Conservation (phyloP, 2,329 filamentous ascomycete genomes). For the Pseudogymnoascus sp. region DNA sequence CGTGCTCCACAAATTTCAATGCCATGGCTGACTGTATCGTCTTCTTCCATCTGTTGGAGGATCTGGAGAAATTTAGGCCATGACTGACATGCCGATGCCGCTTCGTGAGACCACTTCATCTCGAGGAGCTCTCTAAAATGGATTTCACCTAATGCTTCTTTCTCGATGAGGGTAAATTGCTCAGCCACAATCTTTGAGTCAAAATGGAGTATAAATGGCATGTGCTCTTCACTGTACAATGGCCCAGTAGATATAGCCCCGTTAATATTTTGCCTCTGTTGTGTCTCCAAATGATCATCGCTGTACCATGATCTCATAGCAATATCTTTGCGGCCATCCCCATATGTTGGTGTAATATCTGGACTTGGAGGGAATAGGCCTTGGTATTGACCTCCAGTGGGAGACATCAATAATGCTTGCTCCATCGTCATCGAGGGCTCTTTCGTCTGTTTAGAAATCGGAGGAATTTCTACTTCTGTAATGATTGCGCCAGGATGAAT, state of each 20-base stretch:
- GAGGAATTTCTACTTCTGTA: constrained; percentile 25
- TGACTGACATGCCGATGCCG: constrained; percentile 59
- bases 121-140: constrained; percentile 85
- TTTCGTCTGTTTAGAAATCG: constrained; percentile 26
- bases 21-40: constrained; percentile 35
- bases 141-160: constrained; percentile 78
- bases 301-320: constrained; percentile 9
- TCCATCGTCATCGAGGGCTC: constrained; percentile 45
- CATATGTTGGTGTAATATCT: constrained; percentile 26
- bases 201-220: constrained; percentile 76
- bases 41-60: constrained; percentile 50
- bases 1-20: constrained; percentile 80
- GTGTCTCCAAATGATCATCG: not conserved
- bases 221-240: constrained; percentile 38
- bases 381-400: constrained; percentile 27
- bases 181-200: constrained; percentile 73
- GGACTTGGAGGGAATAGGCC: constrained; percentile 26
- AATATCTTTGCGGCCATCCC: not conserved
- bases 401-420: constrained; percentile 42
- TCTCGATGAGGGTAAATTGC: constrained; percentile 80
- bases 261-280: constrained; percentile 6
- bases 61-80: constrained; percentile 78
- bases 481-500: constrained; percentile 23
- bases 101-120: constrained; percentile 68
- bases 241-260: not conserved